phyloP scores from a whole-genome alignment of 768 basidiomycete genomes.

The Agrocybe chaxingu region DNA sequence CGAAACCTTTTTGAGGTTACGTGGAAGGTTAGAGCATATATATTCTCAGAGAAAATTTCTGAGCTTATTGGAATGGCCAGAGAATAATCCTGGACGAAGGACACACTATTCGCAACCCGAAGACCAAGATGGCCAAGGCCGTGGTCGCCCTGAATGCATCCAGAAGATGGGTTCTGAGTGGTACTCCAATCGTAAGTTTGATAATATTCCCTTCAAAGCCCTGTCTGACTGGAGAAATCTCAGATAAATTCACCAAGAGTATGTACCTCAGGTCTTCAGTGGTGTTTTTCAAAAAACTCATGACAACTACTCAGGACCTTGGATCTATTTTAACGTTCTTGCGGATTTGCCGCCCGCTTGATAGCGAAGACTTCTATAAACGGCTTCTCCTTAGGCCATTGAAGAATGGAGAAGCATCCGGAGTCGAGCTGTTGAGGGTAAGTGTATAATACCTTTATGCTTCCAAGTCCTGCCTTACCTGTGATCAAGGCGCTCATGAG shows the following conservation, averaged over 20 bases:
- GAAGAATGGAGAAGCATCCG: constrained; percentile 62
- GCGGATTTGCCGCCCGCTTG: constrained; percentile 79
- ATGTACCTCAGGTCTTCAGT: constrained; percentile 4
- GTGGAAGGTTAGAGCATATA: constrained; percentile 66
- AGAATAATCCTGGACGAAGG: constrained; percentile 87
- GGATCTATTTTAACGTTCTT: constrained; percentile 85
- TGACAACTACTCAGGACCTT: constrained; percentile 56
- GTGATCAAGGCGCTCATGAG: constrained; percentile 64
- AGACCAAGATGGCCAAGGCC: constrained; percentile 78
- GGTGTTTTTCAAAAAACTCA: not conserved
- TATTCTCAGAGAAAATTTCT: not conserved
- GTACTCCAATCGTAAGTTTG: constrained; percentile 82
- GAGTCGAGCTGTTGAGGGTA: constrained; percentile 71
- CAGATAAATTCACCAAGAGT: constrained; percentile 81
- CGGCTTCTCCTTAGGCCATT: constrained; percentile 75
- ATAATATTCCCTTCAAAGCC: not conserved
- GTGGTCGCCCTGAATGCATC: constrained; percentile 62
- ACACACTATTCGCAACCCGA: constrained; percentile 82
- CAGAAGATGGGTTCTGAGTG: constrained; percentile 76
- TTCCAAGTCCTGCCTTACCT: constrained; percentile 2
- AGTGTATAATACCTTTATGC: constrained; percentile 15
- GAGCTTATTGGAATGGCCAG: constrained; percentile 25
- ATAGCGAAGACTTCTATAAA: constrained; percentile 81
- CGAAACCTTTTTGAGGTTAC: constrained; percentile 60
- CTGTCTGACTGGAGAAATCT: not conserved